A percentile compares a stretch with the other conserved stretches of the same genome.
Evolutionary conservation across 78 protist genomes (phyloP).

Genomic region (Polysphondylium violaceum): DNA sequence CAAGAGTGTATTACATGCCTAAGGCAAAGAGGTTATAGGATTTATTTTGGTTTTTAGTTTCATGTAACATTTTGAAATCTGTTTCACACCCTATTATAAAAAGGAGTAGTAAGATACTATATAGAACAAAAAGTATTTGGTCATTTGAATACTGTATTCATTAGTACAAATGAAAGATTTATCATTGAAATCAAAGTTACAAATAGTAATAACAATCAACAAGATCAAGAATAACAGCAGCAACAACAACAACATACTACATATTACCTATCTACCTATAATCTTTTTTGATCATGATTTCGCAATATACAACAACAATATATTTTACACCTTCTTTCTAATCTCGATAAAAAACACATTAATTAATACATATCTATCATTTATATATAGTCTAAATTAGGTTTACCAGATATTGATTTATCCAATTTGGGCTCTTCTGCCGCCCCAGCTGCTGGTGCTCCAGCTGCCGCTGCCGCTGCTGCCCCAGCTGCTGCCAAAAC

Average conservation of each 20-base stretch:
- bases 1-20: neutral
- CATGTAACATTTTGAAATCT: no score
- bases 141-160: no score
- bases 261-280: no score
- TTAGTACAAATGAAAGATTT: no score
- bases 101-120: no score
- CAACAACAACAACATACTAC: neutral
- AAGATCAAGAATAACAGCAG: neutral
- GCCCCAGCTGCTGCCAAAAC: constrained; percentile 64
- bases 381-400: constrained; percentile 28
- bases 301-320: neutral
- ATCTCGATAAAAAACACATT: neutral
- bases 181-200: no score
- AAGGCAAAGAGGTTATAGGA: no score
- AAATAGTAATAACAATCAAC: neutral
- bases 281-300: no score
- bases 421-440: constrained; percentile 1
- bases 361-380: neutral
- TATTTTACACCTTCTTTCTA: neutral
- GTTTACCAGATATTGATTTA: constrained; percentile 62
- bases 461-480: constrained; percentile 75
- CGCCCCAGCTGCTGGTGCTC: constrained; percentile 39
- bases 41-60: no score
- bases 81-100: no score
- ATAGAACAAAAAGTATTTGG: no score